Base-by-base conservation (phyloP, 2,329 filamentous ascomycete genomes). In the Fusarium sp. region DNA sequence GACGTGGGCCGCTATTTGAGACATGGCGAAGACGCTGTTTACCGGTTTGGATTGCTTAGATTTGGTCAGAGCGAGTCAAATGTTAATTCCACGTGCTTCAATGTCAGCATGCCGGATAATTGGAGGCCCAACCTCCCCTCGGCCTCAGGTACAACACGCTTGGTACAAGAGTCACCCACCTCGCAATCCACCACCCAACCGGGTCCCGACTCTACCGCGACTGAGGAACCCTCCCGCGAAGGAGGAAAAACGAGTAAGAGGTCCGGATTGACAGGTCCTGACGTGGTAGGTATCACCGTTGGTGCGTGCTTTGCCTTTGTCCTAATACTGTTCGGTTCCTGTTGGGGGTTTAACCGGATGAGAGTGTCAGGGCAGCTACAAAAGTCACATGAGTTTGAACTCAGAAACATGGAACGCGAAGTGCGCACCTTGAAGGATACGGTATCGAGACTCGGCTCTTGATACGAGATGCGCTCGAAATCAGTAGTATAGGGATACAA, bases 141-240 rank as follows among this genome's bases (percentile, higher is more conserved):
- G 5, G 17, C 17, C 13, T 45, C 33, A 4, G 13, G 26, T 20
- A 35, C 31, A 10, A 10, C 22, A 20, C 24, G 5, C 22, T 24
- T 18, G 17, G 17, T 10, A 51, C 48, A 6, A 35, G 11, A 24
- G 3, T 18, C 22, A 20, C 3, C 47, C 15, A 49, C 14, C 6
- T n/a, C 28, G 7, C 11, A 26, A 20, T 26, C 20, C 4, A n/a
- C 15, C 20, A 31, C 10, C 14, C 14, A 22, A 22, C 20, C n/a
- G n/a, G n/a, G n/a, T n/a, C n/a, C 47, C 12, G 20, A 49, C 4
- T 14, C 48, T 13, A 14, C 17, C 15, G 18, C 13, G 9, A 36
- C n/a, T 11, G 2, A 12, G 4, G 5, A 15, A 22, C 33, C 49
- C 0, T 15, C 33, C 13, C 7, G 49, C 5, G 0, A 52, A 11